phyloP scores from a whole-genome alignment of 768 basidiomycete genomes.

The Suillus plorans region DNA sequence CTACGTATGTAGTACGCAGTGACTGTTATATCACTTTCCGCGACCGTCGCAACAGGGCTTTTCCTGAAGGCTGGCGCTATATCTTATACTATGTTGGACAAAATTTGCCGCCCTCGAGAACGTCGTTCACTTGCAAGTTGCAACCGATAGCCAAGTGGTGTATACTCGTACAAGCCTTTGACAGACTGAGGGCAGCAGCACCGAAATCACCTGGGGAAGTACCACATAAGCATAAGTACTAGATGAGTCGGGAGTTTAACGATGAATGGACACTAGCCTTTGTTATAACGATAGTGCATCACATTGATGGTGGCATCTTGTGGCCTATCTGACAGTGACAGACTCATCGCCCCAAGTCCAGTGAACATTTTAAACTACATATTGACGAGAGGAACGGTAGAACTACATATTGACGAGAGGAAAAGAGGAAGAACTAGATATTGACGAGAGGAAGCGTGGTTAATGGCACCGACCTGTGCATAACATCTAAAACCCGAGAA shows the following conservation, averaged over 20 bases:
- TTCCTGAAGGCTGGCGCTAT: not conserved
- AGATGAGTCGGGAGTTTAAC: not conserved
- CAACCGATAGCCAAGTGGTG: not conserved
- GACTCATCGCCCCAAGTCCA: not conserved
- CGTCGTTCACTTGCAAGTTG: not conserved
- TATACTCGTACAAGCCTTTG: not conserved
- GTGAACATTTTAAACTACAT: not conserved
- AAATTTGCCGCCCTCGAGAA: not conserved
- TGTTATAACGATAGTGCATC: not conserved
- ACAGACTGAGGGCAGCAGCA: not conserved
- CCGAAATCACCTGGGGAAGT: not conserved
- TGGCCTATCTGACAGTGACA: not conserved
- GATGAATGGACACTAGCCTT: not conserved
- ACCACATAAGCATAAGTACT: not conserved
- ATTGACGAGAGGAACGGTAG: not conserved
- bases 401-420: not conserved
- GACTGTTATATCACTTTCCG: not conserved
- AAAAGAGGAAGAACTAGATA: too few relatives aligned
- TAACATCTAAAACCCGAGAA: not conserved
- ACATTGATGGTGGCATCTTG: not conserved
- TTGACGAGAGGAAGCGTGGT: not conserved
- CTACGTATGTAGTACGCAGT: not conserved
- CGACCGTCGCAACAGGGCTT: not conserved
- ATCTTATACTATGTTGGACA: not conserved
- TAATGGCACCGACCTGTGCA: not conserved